Percentiles rank a stretch among this genome's conserved stretches.
Conservation (phyloP, 495 filamentous ascomycete genomes). For the Penicillium canescens region DNA sequence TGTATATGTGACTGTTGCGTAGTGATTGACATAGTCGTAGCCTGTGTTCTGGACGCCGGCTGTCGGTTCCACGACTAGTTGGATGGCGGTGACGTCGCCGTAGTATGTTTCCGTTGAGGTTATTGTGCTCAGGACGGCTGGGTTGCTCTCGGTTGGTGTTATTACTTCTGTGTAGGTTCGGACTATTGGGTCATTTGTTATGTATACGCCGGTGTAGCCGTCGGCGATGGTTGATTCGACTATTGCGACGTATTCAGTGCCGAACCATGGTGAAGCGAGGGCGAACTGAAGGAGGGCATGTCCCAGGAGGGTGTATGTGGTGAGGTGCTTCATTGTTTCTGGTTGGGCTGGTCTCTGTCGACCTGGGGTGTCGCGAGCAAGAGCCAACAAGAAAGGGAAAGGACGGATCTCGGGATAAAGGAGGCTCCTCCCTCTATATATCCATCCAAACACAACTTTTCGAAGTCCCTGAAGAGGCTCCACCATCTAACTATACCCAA, state of each 20-base stretch:
- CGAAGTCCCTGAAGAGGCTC: not conserved
- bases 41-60: constrained; percentile 16
- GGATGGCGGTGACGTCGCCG: constrained; percentile 10
- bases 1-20: constrained; percentile 26
- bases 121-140: constrained; percentile 5
- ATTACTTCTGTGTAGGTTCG: constrained; percentile 5
- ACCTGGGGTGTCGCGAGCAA: no score
- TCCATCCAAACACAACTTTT: not conserved
- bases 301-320: not conserved
- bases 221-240: constrained; percentile 1
- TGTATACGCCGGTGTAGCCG: constrained; percentile 10
- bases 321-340: constrained; percentile 6
- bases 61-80: constrained; percentile 13
- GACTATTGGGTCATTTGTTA: constrained; percentile 7
- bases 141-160: constrained; percentile 8
- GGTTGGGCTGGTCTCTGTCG: no score
- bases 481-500: not conserved
- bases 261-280: constrained; percentile 16
- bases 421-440: not conserved
- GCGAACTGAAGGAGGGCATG: not conserved
- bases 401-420: no score
- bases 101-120: constrained; percentile 5
- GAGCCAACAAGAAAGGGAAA: no score
- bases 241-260: constrained; percentile 14
- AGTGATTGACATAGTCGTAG: constrained; percentile 17